These are phyloP conservation scores for Euphorbia lathyris DNA, from an alignment of 345 rosid species.

Conservation along the genomic window DNA sequence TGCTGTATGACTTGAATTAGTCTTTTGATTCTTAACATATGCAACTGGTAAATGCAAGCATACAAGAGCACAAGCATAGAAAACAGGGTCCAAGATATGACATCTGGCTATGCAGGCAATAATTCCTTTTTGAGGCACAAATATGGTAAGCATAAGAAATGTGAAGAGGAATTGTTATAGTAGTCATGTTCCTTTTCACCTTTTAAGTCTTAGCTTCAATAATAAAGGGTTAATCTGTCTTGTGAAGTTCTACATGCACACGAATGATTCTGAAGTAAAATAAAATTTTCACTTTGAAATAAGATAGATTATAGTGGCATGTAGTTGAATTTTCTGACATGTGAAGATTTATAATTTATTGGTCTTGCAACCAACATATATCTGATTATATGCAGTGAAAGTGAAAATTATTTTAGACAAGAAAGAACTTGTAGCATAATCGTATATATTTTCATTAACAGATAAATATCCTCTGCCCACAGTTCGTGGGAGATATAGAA, in stretches of 20 bases:
- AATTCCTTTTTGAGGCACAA: neutral
- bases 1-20: neutral
- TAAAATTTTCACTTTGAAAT: neutral
- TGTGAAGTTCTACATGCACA: neutral
- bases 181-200: neutral
- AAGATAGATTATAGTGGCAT: neutral
- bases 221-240: no score
- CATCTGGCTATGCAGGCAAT: neutral
- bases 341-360: neutral
- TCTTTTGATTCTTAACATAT: neutral
- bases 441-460: conserved; percentile 10
- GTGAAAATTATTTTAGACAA: neutral
- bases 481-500: neutral
- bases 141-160: conserved; percentile 1
- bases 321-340: neutral
- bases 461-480: conserved; percentile 16
- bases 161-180: neutral
- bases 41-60: neutral
- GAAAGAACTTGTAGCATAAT: neutral
- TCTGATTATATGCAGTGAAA: neutral
- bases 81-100: neutral
- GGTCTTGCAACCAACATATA: conserved; percentile 1
- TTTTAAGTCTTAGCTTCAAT: neutral
- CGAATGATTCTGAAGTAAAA: neutral
- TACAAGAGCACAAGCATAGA: neutral